Base-by-base conservation (phyloP, 352 stramenopile genomes). In the Pythium periplocum region DNA sequence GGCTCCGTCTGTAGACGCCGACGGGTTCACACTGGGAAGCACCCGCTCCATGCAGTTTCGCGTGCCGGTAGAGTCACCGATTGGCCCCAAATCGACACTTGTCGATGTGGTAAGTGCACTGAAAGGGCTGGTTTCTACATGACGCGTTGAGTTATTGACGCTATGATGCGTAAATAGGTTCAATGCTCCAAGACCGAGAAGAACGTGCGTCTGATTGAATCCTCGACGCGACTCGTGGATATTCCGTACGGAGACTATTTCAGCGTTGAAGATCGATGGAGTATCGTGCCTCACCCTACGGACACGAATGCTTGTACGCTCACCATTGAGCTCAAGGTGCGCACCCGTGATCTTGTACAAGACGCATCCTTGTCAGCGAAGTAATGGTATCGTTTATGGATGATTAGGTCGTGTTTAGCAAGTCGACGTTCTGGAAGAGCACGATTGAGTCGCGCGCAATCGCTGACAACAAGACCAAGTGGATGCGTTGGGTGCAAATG, bases 161-260 rank as follows among this genome's bases (percentile, higher is more conserved):
- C 11, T 11, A 55, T 47, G 48, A 26, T 8, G 35, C 12, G 11
- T n/a, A 10, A 36, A 48, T 55, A 36, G 78, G 55, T 87, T 46
- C 83, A 93, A 64, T 87, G 70, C 34, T 62, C 78, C 4, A 88
- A 87, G 51, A 58, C 55, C 2, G 74, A 76, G 4, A 52, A 73
- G 32, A 64, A 68, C 1, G 55, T 79, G 6, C 64, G 68, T 36
- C 66, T 83, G 6, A 75, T 94, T 0, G 84, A 94, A 50, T 87
- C 75, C 10, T 91, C 82, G 30, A 94, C 84, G 6, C 69, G 77
- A 34, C 62, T 94, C 2, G 78, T 83, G 40, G 84, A 94, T 59
- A 91, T 94, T 52, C 84, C 84, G 4, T 94, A 94, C 53, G 82
- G 84, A 26, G 84, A 94, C 59, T 93, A 89, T 62, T 94, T 94